These are phyloP conservation scores for Solanum corneliomulleri DNA, from an alignment of 257 asterid genomes.

Conservation along the genomic window DNA sequence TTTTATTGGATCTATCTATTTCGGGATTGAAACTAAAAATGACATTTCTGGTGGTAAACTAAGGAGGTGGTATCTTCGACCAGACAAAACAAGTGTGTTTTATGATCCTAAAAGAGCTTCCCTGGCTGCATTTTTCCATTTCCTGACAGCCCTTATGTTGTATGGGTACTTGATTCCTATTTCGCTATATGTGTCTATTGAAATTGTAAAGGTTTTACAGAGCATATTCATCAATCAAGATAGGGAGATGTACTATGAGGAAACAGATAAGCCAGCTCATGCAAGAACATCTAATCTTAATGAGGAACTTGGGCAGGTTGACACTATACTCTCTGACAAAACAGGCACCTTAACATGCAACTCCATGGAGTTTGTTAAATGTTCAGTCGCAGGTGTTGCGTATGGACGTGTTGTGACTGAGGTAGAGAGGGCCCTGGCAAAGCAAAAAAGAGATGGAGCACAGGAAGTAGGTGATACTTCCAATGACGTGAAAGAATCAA, in stretches of 20 bases:
- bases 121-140: constrained; percentile 70
- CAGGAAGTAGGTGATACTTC: constrained; percentile 19
- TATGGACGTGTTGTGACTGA: constrained; percentile 93
- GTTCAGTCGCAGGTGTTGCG: constrained; percentile 75
- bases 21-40: constrained; percentile 50
- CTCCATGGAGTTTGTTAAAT: constrained; percentile 92
- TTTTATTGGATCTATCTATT: constrained; percentile 71
- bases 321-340: constrained; percentile 84
- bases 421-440: constrained; percentile 72
- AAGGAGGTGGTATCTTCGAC: constrained; percentile 88
- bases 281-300: constrained; percentile 95
- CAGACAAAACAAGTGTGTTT: constrained; percentile 39
- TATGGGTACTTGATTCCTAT: constrained; percentile 93
- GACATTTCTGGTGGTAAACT: constrained; percentile 37
- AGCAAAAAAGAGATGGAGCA: constrained; percentile 35
- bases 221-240: constrained; percentile 78
- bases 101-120: constrained; percentile 50
- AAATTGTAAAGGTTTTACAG: constrained; percentile 87
- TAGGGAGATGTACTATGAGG: constrained; percentile 73
- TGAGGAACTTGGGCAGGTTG: constrained; percentile 94
- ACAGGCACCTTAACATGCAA: constrained; percentile 93
- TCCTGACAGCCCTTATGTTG: constrained; percentile 88
- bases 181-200: constrained; percentile 87
- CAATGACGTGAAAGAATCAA: constrained; percentile 4
- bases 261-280: constrained; percentile 71